Percentiles rank a stretch among this genome's conserved stretches.
Evolutionary conservation across 208 protist species (phyloP).

Genomic region (Porcisia deanei): DNA sequence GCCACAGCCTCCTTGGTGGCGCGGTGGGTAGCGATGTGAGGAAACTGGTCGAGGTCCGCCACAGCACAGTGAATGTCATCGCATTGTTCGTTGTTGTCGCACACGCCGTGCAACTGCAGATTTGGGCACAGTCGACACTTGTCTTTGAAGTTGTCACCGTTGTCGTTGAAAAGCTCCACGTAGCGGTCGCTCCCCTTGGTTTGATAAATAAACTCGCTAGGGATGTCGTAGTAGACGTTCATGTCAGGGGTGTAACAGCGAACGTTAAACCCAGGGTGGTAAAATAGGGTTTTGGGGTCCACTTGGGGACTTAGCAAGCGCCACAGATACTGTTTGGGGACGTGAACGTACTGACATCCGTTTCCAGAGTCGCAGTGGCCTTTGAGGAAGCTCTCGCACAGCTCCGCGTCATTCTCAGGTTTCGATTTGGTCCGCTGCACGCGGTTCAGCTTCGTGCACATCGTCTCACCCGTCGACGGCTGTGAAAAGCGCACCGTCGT

Average conservation of each 20-base stretch:
- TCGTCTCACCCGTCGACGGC: constrained; percentile 31
- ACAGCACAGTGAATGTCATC: constrained; percentile 62
- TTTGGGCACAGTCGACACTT: constrained; percentile 66
- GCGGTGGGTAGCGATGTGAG: constrained; percentile 63
- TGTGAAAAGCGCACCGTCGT: constrained; percentile 57
- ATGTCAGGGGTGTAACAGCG: constrained; percentile 73
- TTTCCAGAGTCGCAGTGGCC: constrained; percentile 49
- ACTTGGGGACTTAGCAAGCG: constrained; percentile 48
- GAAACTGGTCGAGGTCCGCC: constrained; percentile 45
- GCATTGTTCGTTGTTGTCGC: constrained; percentile 49
- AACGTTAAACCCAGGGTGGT: constrained; percentile 62
- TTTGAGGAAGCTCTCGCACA: constrained; percentile 75
- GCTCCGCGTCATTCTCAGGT: constrained; percentile 35
- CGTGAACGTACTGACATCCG: constrained; percentile 61
- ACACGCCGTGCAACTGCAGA: constrained; percentile 40
- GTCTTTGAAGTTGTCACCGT: constrained; percentile 81
- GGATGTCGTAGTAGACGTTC: constrained; percentile 74
- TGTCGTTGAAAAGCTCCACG: constrained; percentile 74
- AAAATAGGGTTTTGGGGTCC: constrained; percentile 40
- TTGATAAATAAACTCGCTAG: constrained; percentile 58
- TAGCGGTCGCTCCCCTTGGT: constrained; percentile 68
- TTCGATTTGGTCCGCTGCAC: constrained; percentile 47
- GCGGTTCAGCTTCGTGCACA: constrained; percentile 63
- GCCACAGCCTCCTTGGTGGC: constrained; percentile 41
- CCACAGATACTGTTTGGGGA: constrained; percentile 74